A percentile compares a stretch with the other conserved stretches of the same genome.
Evolutionary conservation across 225 moss, liverwort and hornwort species (phyloP).

Genomic region (Takakia lepidozioides): DNA sequence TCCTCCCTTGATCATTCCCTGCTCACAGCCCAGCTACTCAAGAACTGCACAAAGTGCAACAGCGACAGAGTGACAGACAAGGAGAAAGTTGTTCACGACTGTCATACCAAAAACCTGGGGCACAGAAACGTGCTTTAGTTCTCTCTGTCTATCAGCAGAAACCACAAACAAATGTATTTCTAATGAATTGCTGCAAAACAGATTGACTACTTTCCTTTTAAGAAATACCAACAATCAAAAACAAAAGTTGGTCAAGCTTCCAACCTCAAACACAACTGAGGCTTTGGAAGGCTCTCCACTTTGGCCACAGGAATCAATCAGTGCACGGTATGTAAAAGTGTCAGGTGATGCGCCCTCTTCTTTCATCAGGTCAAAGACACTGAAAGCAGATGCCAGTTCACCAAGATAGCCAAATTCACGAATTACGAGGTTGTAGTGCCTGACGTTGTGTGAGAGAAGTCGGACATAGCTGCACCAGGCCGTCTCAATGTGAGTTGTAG

Average conservation of each 20-base stretch:
- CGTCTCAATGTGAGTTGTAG: not conserved
- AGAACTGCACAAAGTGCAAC: too few species aligned
- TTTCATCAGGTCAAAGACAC: conserved; percentile 55
- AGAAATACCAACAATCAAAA: too few species aligned
- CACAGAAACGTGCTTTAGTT: too few species aligned
- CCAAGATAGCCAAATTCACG: conserved; percentile 65
- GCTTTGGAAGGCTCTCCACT: conserved; percentile 64
- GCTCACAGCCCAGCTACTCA: too few species aligned
- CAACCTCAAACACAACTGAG: conserved; percentile 67
- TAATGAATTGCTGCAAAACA: too few species aligned
- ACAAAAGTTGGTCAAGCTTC: too few species aligned
- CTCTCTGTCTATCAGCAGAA: too few species aligned
- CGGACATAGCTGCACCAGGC: conserved; percentile 64
- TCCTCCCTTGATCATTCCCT: conserved; percentile 68
- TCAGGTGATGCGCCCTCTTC: conserved; percentile 63
- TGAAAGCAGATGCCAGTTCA: conserved; percentile 57
- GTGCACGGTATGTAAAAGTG: conserved; percentile 71
- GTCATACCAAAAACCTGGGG: too few species aligned
- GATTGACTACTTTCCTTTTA: too few species aligned
- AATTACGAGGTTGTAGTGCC: conserved; percentile 82
- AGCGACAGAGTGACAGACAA: too few species aligned
- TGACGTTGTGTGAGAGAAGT: conserved; percentile 61
- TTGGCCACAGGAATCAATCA: conserved; percentile 81
- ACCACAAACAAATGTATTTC: too few species aligned
- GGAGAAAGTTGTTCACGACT: too few species aligned